Evolutionary conservation across 306 rosid species (phyloP).

Genomic region (Trifolium subterraneum): DNA sequence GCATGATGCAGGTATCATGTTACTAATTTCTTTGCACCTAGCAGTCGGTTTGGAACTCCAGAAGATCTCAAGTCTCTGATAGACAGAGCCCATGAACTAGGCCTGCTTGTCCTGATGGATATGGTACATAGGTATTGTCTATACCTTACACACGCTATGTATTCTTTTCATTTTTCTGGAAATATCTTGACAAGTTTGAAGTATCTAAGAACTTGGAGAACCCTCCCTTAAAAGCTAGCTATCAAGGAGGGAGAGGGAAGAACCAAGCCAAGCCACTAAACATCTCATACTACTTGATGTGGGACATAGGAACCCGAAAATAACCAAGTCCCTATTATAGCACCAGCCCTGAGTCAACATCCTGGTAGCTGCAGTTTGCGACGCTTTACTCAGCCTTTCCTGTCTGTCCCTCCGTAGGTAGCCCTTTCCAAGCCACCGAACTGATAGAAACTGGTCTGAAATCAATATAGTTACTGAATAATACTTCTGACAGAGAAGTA

Average conservation of each 20-base stretch:
- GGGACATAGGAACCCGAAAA: neutral
- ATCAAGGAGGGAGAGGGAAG: neutral
- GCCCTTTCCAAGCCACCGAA: slow-evolving; percentile 1
- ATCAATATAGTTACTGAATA: neutral
- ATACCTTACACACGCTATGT: slow-evolving; percentile 3
- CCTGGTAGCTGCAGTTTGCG: neutral
- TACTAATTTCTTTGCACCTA: slow-evolving; percentile 97
- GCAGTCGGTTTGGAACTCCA: slow-evolving; percentile 97
- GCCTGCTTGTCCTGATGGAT: slow-evolving; percentile 97
- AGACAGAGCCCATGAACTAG: slow-evolving; percentile 96
- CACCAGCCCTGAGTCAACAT: neutral
- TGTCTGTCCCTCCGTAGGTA: neutral
- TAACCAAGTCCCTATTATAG: neutral
- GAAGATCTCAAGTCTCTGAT: slow-evolving; percentile 93
- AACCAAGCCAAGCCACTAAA: slow-evolving; percentile 6
- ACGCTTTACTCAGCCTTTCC: slow-evolving; percentile 1
- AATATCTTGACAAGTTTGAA: slow-evolving; percentile 10
- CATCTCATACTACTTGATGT: neutral
- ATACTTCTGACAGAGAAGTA: neutral
- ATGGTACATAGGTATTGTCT: slow-evolving; percentile 87
- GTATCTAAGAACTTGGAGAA: neutral
- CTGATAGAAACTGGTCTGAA: neutral
- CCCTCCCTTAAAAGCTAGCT: slow-evolving; percentile 7
- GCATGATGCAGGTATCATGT: slow-evolving; percentile 80
- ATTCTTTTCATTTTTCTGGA: slow-evolving; percentile 26